These are phyloP conservation scores for Hymenoscyphus infarciens DNA, from an alignment of 2,329 filamentous ascomycete species.

Conservation along the genomic window DNA sequence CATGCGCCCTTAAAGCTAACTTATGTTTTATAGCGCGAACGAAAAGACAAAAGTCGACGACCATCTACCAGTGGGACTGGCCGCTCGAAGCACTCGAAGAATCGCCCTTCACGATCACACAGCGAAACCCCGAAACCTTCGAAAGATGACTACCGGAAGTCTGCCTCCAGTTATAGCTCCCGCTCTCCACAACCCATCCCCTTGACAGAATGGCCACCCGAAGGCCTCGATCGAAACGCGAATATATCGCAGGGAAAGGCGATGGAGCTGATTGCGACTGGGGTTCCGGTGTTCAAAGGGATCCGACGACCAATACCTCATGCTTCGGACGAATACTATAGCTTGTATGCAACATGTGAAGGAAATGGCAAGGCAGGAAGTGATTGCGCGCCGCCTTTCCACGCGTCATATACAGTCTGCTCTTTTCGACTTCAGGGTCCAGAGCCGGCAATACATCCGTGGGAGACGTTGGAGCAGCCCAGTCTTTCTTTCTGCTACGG, in stretches of 20 bases:
- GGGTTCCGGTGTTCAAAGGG: slow-evolving; percentile 55
- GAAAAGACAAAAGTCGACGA: slow-evolving; percentile 28
- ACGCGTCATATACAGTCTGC: slow-evolving; percentile 19
- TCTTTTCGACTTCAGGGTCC: slow-evolving; percentile 27
- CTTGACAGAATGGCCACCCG: slow-evolving; percentile 55
- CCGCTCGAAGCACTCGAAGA: neutral
- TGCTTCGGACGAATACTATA: slow-evolving; percentile 50
- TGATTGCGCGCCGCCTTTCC: slow-evolving; percentile 23
- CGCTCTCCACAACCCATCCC: slow-evolving; percentile 2
- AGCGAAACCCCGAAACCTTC: slow-evolving; percentile 5
- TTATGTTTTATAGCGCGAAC: slow-evolving; percentile 11
- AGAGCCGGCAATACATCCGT: slow-evolving; percentile 42
- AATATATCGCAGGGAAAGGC: slow-evolving; percentile 53
- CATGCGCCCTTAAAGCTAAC: slow-evolving; percentile 11
- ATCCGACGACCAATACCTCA: slow-evolving; percentile 53
- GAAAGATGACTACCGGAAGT: slow-evolving; percentile 2
- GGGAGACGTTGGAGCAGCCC: slow-evolving; percentile 72
- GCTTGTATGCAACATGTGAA: slow-evolving; percentile 50
- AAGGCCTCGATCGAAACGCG: slow-evolving; percentile 45
- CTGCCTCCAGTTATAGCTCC: slow-evolving; percentile 8
- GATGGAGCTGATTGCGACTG: slow-evolving; percentile 54
- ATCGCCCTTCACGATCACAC: slow-evolving; percentile 10
- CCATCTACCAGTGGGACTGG: slow-evolving; percentile 3
- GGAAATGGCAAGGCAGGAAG: slow-evolving; percentile 39
- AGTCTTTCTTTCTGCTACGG: slow-evolving; percentile 68